Evolutionary conservation across 2,329 filamentous ascomycete genomes (phyloP), one percentile per base, ranked within the genome.

Genomic region (Aspergillus viridinutans): DNA sequence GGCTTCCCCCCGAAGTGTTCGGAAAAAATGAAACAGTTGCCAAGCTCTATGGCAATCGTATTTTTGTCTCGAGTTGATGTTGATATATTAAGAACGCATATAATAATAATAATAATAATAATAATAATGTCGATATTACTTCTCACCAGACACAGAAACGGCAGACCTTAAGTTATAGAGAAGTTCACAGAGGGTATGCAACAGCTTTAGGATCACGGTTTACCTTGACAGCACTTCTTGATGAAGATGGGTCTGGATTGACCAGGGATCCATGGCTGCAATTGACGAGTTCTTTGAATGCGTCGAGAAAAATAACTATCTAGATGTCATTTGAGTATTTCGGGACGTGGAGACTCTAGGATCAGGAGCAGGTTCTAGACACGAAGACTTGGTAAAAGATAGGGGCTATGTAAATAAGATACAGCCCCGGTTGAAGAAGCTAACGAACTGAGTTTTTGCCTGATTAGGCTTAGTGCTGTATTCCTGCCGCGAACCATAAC

Each of bases 401-500:
- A 32, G 29, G 12, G 29, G 29, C 29, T 12, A 28, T 8, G n/a
- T 38, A 38, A 35, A 35, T 32, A 35, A 12, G 3, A 2, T 3
- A 29, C 1, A 35, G 14, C 32, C 2, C 4, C 17, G 6, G 12
- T 35, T 17, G 32, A 17, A 3, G 32, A 23, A 47, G 5, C 43
- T 23, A 23, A 47, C 23, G 12, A 47, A 14, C 4, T 23, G 17
- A 14, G 43, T 6, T 23, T 1, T 26, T 7, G 2, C 43, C 43
- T 26, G 20, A 14, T 47, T 26, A 17, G 48, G 56, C n/a, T 43
- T 63, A 62, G 61, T 29, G 49, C 17, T 3, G 32, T 45, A 50
- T 50, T 49, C 53, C 54, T 57, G 59, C 40, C 40, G 47, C 58
- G 50, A 58, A 58, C 47, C 43, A 48, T 32, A 45, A 29, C 29